Evolutionary conservation across 2,329 filamentous ascomycete genomes (phyloP).

Genomic region (Diaporthe capsici): DNA sequence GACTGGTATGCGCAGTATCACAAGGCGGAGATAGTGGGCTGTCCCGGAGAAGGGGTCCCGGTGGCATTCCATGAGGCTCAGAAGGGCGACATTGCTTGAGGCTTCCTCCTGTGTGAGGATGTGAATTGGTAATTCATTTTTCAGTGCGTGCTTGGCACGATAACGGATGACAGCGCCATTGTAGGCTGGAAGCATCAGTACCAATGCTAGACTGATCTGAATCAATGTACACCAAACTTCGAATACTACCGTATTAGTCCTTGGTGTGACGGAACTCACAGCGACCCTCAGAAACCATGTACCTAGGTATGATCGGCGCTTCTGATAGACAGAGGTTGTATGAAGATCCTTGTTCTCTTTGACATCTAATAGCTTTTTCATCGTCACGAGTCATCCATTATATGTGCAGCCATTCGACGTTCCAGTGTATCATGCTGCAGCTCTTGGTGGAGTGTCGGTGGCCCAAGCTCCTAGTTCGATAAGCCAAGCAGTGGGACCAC

Average conservation of each 20-base stretch:
- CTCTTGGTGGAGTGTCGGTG: background rate
- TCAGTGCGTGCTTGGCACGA: background rate
- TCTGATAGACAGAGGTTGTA: background rate
- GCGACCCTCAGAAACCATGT: too few relatives aligned
- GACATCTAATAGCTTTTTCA: background rate
- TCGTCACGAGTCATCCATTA: background rate
- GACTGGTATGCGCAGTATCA: constrained; percentile 61
- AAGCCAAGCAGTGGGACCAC: background rate
- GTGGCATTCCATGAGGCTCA: constrained; percentile 55
- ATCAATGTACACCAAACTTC: background rate
- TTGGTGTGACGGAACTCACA: background rate
- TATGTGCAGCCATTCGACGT: background rate
- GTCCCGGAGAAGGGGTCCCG: constrained; percentile 58
- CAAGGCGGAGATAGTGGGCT: constrained; percentile 60
- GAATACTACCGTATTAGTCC: background rate
- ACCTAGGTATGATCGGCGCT: too few relatives aligned
- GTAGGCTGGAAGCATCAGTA: background rate
- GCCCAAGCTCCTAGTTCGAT: constrained; percentile 10
- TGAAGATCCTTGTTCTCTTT: background rate
- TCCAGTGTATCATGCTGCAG: background rate
- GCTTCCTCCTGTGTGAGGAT: background rate
- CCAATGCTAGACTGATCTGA: background rate
- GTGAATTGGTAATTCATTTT: background rate
- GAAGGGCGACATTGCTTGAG: constrained; percentile 44
- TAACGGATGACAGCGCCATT: background rate